phyloP scores from a whole-genome alignment of 2,329 filamentous ascomycete species.

The Xylariaceae sp. region DNA sequence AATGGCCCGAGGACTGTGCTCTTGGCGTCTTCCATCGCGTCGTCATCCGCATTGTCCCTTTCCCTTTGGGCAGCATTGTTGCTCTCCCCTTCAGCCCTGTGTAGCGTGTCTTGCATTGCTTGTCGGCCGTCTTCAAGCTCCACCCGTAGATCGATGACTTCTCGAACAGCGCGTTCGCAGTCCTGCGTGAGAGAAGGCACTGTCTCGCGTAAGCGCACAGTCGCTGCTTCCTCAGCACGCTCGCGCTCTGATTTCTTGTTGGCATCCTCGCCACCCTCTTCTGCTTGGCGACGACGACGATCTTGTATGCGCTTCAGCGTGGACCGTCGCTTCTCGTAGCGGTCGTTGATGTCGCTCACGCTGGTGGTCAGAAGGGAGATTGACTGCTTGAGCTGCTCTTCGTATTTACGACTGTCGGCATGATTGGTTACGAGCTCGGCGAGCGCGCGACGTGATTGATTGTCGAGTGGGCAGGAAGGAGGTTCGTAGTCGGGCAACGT shows the following conservation, averaged over 20 bases:
- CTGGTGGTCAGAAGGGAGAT: conserved; percentile 42
- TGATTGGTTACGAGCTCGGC: conserved; percentile 42
- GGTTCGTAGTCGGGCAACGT: conserved; percentile 51
- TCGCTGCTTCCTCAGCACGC: conserved; percentile 36
- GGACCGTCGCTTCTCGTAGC: conserved; percentile 35
- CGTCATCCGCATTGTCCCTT: conserved; percentile 28
- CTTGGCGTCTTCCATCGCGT: conserved; percentile 25
- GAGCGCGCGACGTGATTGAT: conserved; percentile 38
- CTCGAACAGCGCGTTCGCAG: conserved; percentile 47
- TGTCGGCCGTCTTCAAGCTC: conserved; percentile 48
- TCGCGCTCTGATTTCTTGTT: conserved; percentile 37
- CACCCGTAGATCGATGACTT: conserved; percentile 48
- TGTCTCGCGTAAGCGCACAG: conserved; percentile 37
- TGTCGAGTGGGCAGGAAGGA: conserved; percentile 45
- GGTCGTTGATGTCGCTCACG: conserved; percentile 51
- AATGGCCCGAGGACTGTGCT: conserved; percentile 31
- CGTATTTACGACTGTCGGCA: conserved; percentile 41
- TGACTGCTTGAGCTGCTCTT: conserved; percentile 46
- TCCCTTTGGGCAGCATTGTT: conserved; percentile 19
- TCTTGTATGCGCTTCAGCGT: conserved; percentile 33
- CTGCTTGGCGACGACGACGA: conserved; percentile 22
- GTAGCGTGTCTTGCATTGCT: conserved; percentile 37
- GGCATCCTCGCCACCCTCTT: conserved; percentile 19
- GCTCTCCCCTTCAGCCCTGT: conserved; percentile 28
- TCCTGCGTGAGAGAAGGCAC: conserved; percentile 43